phyloP scores from a whole-genome alignment of 225 moss, liverwort and hornwort genomes.

The Ulota crispa region DNA sequence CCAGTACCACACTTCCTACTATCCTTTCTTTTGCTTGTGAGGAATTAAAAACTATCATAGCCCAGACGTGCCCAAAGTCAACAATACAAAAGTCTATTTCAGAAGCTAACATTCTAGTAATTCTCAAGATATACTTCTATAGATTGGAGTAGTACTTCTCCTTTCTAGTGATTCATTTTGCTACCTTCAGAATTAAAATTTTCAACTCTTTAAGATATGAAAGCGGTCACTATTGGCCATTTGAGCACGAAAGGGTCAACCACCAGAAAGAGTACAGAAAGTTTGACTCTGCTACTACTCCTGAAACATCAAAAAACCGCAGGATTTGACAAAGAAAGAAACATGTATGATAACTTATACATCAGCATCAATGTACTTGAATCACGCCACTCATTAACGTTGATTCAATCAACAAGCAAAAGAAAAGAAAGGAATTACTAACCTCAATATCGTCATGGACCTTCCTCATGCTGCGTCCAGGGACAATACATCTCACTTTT shows the following conservation, averaged over 20 bases:
- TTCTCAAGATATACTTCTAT: not conserved
- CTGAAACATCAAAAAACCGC: not conserved
- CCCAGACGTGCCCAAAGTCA: not conserved
- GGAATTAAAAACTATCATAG: not conserved
- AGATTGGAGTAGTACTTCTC: not conserved
- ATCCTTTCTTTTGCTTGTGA: not conserved
- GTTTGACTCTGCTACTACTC: not conserved
- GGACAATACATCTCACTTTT: constrained; percentile 69
- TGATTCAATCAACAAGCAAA: constrained; percentile 5
- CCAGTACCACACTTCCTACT: not conserved
- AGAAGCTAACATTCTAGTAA: not conserved
- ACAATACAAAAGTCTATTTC: not conserved
- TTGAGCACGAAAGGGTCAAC: not conserved
- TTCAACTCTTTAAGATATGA: not conserved
- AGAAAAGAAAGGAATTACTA: constrained; percentile 12
- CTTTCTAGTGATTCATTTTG: not conserved
- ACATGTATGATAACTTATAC: not conserved
- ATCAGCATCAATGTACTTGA: not conserved
- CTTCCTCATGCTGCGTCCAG: constrained; percentile 70
- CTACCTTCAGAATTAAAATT: not conserved
- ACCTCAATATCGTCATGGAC: constrained; percentile 90
- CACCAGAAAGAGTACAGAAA: not conserved
- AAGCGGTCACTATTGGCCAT: not conserved
- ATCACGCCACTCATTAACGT: not conserved
- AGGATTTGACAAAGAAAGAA: not conserved